Evolutionary conservation across 805 yeast genomes (phyloP).

Genomic region (Kodamaea restingae): DNA sequence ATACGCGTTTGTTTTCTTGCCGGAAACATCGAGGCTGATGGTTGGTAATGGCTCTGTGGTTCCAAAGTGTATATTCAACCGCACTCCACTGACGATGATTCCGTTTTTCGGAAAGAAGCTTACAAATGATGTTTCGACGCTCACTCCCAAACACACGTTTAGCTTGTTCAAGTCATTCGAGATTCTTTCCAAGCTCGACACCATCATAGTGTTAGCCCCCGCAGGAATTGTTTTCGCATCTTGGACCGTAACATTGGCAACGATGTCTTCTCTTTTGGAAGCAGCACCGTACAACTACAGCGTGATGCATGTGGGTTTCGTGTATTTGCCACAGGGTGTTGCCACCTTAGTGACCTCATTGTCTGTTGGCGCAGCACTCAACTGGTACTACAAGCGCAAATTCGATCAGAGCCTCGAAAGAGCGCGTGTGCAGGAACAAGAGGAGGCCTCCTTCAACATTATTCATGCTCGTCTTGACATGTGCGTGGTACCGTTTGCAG

Average conservation of each 20-base stretch:
- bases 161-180: conserved; percentile 29
- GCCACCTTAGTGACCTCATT: conserved; percentile 62
- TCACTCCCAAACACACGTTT: conserved; percentile 6
- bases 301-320: conserved; percentile 60
- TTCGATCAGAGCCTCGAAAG: conserved; percentile 13
- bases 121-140: conserved; percentile 11
- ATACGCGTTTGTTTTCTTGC: conserved; percentile 34
- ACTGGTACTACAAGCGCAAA: conserved; percentile 41
- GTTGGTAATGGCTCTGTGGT: conserved; percentile 73
- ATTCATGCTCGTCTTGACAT: conserved; percentile 11
- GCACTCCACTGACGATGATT: conserved; percentile 41
- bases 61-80: conserved; percentile 43
- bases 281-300: conserved; percentile 47
- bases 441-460: background rate
- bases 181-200: conserved; percentile 42
- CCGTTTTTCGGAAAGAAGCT: conserved; percentile 10
- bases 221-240: conserved; percentile 60
- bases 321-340: conserved; percentile 72
- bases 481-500: background rate
- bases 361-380: conserved; percentile 52
- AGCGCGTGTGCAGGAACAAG: conserved; percentile 16
- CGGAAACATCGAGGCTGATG: conserved; percentile 70
- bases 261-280: conserved; percentile 53
- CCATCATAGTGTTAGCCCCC: conserved; percentile 49
- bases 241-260: conserved; percentile 68